phyloP scores from a whole-genome alignment of 2,329 filamentous ascomycete genomes.

The Davidsoniella virescens region DNA sequence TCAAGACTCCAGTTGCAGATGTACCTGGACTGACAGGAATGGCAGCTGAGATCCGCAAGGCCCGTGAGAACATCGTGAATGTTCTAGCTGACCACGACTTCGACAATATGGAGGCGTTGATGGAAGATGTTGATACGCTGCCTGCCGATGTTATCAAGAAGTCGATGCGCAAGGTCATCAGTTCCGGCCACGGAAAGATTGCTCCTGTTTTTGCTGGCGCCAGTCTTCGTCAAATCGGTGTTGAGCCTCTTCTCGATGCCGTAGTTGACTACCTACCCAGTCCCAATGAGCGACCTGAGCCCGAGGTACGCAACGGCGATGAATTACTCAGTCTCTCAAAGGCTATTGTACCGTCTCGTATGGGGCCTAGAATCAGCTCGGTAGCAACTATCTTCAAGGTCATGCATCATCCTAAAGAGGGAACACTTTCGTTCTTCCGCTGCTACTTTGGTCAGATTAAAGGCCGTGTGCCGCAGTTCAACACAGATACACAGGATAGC shows the following conservation, averaged over 20 bases:
- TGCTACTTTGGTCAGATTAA: conserved; percentile 75
- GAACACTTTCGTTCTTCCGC: conserved; percentile 78
- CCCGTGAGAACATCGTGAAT: conserved; percentile 65
- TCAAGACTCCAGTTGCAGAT: conserved; percentile 15
- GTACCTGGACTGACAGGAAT: neutral
- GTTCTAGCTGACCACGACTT: conserved; percentile 81
- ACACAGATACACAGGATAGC: conserved; percentile 64
- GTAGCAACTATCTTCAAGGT: conserved; percentile 81
- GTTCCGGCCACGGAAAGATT: conserved; percentile 50
- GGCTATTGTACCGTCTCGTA: conserved; percentile 24
- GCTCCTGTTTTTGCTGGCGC: conserved; percentile 83
- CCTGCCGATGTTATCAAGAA: conserved; percentile 49
- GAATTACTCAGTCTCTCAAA: conserved; percentile 23
- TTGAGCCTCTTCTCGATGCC: conserved; percentile 79
- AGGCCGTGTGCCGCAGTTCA: conserved; percentile 63
- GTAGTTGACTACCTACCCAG: conserved; percentile 76
- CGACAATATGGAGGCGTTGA: conserved; percentile 65
- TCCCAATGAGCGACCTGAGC: conserved; percentile 63
- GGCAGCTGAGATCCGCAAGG: conserved; percentile 52
- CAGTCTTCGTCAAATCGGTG: conserved; percentile 85
- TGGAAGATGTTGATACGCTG: conserved; percentile 63
- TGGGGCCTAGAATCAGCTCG: conserved; percentile 20
- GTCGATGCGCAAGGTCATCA: conserved; percentile 57
- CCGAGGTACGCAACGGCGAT: conserved; percentile 57
- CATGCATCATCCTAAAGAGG: conserved; percentile 69